A percentile compares a stretch with the other conserved stretches of the same genome.
phyloP scores from a whole-genome alignment of 305 asterid species.

The Ruellia speciosa region DNA sequence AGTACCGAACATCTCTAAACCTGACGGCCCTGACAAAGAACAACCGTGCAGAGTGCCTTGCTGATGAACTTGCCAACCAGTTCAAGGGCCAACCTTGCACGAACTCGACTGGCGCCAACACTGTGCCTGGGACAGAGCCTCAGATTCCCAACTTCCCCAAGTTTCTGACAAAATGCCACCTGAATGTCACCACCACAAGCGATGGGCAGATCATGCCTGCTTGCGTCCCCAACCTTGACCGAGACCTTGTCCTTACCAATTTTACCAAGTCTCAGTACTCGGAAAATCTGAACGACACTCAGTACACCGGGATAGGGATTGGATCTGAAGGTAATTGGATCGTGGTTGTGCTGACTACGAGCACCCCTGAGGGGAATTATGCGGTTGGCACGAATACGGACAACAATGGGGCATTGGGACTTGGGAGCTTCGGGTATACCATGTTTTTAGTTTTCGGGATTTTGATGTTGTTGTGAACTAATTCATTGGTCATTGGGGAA shows the following conservation, averaged over 20 bases:
- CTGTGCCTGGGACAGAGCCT: constrained; percentile 70
- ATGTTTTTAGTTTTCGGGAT: constrained; percentile 25
- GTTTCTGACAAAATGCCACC: constrained; percentile 47
- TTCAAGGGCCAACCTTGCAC: constrained; percentile 73
- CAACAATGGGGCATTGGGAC: constrained; percentile 23
- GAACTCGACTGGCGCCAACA: constrained; percentile 69
- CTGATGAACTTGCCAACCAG: constrained; percentile 57
- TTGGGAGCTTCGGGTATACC: constrained; percentile 19
- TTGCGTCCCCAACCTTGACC: constrained; percentile 63
- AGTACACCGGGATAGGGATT: constrained; percentile 63
- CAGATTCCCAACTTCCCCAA: constrained; percentile 49
- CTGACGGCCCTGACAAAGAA: constrained; percentile 49
- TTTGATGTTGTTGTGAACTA: constrained; percentile 28
- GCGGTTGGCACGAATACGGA: constrained; percentile 30
- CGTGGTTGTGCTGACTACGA: constrained; percentile 63
- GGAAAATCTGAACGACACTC: constrained; percentile 41
- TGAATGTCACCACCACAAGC: constrained; percentile 69
- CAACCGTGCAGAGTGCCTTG: constrained; percentile 76
- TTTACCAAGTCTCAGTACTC: constrained; percentile 63
- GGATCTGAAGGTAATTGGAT: constrained; percentile 61
- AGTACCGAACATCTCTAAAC: constrained; percentile 57
- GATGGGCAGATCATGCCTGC: constrained; percentile 83
- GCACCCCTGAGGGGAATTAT: constrained; percentile 59
- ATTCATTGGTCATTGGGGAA: constrained; percentile 6
- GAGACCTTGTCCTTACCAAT: constrained; percentile 51